Base-by-base conservation (phyloP, 148 eudicot genomes). In the Euryodendron excelsum region DNA sequence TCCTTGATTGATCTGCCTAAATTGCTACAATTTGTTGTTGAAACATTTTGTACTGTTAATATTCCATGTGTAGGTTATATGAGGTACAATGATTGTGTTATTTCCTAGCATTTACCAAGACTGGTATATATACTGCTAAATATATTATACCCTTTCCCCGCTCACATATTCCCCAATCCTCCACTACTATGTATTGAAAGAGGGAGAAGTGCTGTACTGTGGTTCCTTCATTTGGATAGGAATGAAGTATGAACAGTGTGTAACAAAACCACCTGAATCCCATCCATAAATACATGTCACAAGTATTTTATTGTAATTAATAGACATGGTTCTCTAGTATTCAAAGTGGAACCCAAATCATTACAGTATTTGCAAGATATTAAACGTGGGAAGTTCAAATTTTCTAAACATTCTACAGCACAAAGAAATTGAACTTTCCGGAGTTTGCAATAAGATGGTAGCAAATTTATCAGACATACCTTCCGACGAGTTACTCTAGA, bases 401-500 rank as follows among this genome's bases (percentile, higher is more conserved):
- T 4, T 5, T n/a, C n/a, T 27, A n/a, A 18, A 33, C 3, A 20
- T 53, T 52, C 62, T 34, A 20, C 28, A 21, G 30, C 62, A 20
- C 37, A 33, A 30, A 52, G 41, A 53, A 31, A 20, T 64, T 56
- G 65, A 21, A 73, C 15, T 23, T 36, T 23, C 5, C 28, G 28
- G 34, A 37, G 18, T 74, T n/a, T 65, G 70, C 27, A 37, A 20
- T 12, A 72, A 71, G 77, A 72, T 61, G 36, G 34, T 27, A 23
- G 21, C 39, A 69, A 58, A 81, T 45, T 15, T 25, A 45, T 36
- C 33, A 56, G 34, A 21, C 18, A n/a, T 90, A 94, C 98, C 98
- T 92, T 92, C 47, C 88, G 80, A 44, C 88, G 85, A 74, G 93
- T 80, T 47, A 82, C 81, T 85, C 80, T 92, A 23, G 96, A 82